A percentile compares a stretch with the other conserved stretches of the same genome.
These are phyloP conservation scores for Sporothrix brunneoviolacea DNA, from an alignment of 2,329 filamentous ascomycete genomes.

Conservation along the genomic window DNA sequence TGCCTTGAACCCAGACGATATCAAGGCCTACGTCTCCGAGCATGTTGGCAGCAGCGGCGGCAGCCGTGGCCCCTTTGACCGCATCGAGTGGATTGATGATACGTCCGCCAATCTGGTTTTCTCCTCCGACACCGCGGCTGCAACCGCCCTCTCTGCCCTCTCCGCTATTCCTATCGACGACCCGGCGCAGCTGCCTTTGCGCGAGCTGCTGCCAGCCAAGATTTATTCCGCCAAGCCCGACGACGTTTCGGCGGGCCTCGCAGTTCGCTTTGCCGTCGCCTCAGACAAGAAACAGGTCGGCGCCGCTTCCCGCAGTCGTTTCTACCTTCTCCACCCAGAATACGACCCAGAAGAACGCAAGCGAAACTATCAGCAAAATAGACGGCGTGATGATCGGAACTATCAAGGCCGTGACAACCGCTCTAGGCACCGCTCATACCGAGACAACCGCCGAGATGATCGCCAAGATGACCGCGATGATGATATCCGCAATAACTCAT, in stretches of 20 bases:
- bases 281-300: conserved; percentile 74
- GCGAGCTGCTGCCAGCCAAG: conserved; percentile 65
- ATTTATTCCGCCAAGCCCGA: conserved; percentile 61
- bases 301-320: conserved; percentile 75
- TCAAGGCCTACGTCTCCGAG: conserved; percentile 66
- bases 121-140: conserved; percentile 43
- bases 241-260: conserved; percentile 59
- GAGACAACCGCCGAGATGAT: conserved; percentile 25
- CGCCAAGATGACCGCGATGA: conserved; percentile 40
- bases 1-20: conserved; percentile 70
- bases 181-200: conserved; percentile 46
- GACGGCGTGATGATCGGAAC: conserved; percentile 56
- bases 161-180: conserved; percentile 41
- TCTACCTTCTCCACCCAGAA: conserved; percentile 88
- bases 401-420: conserved; percentile 32
- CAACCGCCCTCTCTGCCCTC: conserved; percentile 49
- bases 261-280: conserved; percentile 65
- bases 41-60: conserved; percentile 51
- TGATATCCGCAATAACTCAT: conserved; percentile 46
- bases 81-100: conserved; percentile 93
- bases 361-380: conserved; percentile 39
- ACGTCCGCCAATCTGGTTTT: conserved; percentile 83
- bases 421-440: conserved; percentile 21
- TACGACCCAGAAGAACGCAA: conserved; percentile 72
- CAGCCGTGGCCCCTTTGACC: conserved; percentile 45